Evolutionary conservation across 2,329 filamentous ascomycete genomes (phyloP), one percentile per base, ranked within the genome.

Genomic region (Fonsecaea erecta): DNA sequence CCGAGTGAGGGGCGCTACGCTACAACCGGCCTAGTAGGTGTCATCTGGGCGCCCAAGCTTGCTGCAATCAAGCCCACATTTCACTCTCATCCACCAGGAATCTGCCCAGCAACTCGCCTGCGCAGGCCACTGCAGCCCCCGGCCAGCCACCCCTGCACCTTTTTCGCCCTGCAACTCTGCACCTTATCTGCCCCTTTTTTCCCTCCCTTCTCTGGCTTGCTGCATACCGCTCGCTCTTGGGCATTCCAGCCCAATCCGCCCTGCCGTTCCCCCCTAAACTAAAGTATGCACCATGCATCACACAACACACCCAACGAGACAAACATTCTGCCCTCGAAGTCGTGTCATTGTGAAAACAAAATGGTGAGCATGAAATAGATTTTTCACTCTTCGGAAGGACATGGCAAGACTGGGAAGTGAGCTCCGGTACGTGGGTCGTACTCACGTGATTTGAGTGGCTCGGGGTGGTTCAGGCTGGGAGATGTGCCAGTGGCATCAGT

Each of bases 101-200:
- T 52, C 52, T 40, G 46, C 57, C 37, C 55, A 46, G 43, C 16
- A 60, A 32, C 56, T 60, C 35, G 57, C 57, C 57, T 60, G 18
- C 28, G 43, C 34, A 26, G 32, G 14, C 52, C 34, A 16, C 30
- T 57, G 28, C 32, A 57, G 34, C 21, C 21, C 52, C 34, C 16
- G 32, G 40, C 11, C 32, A 57, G 34, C 21, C 21, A 21, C 28
- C 28, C 37, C 54, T 35, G 28, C 28, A 57, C 16, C 54, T 24
- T 35, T 37, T 40, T 57, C 55, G 40, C 43, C 26, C 57, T 52
- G 57, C 43, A n/a, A 43, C 24, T 12, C n/a, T 65, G 54, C 60
- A 60, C 64, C 62, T 56, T 65, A 67, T 65, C 56, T 65, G 54
- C 60, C 62, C 64, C 62, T 65, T 69, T 65, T 57, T 48, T 48